Base-by-base conservation (phyloP, 108 stramenopile species). In the Nitzschia palea region DNA sequence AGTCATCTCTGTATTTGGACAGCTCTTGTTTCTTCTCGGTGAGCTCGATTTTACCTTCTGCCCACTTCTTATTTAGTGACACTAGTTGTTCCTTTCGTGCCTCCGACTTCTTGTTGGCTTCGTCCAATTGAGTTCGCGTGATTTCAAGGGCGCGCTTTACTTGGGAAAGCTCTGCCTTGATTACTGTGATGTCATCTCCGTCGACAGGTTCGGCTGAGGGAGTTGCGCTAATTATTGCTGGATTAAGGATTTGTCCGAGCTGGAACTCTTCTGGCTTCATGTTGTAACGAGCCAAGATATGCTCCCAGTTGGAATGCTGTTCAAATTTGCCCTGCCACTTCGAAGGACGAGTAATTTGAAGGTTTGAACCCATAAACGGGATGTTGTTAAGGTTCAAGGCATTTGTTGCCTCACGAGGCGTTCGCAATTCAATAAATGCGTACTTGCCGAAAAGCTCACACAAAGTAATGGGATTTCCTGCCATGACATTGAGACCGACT, bases 341-440 rank as follows among this genome's bases (percentile, higher is more conserved):
- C 51, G 88, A 82, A 12, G 97, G 97, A 44, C 97, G 79, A 18
- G 87, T 87, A 23, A 97, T 89, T 26, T 91, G 80, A 18, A 97
- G 71, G 45, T 79, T 73, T 32, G 88, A 70, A 32, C 94, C 95
- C 82, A 95, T 77, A 73, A 90, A 97, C 1, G 93, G 93, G 62
- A 97, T 96, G 55, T 93, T 90, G 80, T 94, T 95, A 62, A 96
- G 73, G 80, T 94, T 95, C 63, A 97, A 73, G 4, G 95, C 91
- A 74, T 91, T 86, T 29, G 85, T 82, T 18, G 95, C 87, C 67
- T 97, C 97, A 54, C 91, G 78, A 5, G 85, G 73, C 4, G 86
- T 85, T 26, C 94, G 76, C 44, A 93, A 37, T 67, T 96, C 97
- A 26, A 97, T 87, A 79, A 97, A 97, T 9, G 94, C 94, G 78